Conservation (phyloP, 805 yeast species). For the Metschnikowia drakensbergensis region DNA sequence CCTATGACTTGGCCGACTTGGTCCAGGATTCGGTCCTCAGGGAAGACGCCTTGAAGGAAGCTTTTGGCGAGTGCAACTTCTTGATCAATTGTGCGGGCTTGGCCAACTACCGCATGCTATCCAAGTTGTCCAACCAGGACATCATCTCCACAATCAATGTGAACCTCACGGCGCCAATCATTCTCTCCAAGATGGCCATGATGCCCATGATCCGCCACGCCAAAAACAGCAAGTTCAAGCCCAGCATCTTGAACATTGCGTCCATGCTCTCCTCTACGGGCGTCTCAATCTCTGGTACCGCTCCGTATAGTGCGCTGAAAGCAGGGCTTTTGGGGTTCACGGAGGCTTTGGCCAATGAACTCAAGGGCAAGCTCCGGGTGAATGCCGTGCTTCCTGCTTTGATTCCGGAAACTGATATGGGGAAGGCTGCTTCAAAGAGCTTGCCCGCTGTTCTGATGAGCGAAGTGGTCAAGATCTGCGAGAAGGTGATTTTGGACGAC, state of each 20-base stretch:
- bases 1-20: slow-evolving; percentile 28
- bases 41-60: slow-evolving; percentile 15
- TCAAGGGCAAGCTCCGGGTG: slow-evolving; percentile 53
- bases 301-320: slow-evolving; percentile 67
- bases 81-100: slow-evolving; percentile 67
- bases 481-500: slow-evolving; percentile 14
- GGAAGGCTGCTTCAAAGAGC: slow-evolving; percentile 24
- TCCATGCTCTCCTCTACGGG: slow-evolving; percentile 53
- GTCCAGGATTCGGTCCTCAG: slow-evolving; percentile 9
- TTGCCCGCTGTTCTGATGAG: slow-evolving; percentile 23
- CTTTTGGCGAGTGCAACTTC: slow-evolving; percentile 38
- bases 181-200: slow-evolving; percentile 50
- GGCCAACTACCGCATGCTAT: slow-evolving; percentile 52
- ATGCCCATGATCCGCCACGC: slow-evolving; percentile 45
- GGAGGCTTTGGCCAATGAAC: slow-evolving; percentile 54
- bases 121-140: slow-evolving; percentile 37
- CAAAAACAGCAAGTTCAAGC: slow-evolving; percentile 20
- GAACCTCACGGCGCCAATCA: slow-evolving; percentile 60
- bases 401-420: slow-evolving; percentile 65
- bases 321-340: slow-evolving; percentile 68
- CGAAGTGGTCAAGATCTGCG: slow-evolving; percentile 24
- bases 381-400: slow-evolving; percentile 70
- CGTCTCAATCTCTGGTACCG: slow-evolving; percentile 47
- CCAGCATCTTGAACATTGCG: slow-evolving; percentile 57
- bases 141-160: slow-evolving; percentile 47